Evolutionary conservation across 2,329 filamentous ascomycete species (phyloP).

Genomic region (Colletotrichum tropicale): DNA sequence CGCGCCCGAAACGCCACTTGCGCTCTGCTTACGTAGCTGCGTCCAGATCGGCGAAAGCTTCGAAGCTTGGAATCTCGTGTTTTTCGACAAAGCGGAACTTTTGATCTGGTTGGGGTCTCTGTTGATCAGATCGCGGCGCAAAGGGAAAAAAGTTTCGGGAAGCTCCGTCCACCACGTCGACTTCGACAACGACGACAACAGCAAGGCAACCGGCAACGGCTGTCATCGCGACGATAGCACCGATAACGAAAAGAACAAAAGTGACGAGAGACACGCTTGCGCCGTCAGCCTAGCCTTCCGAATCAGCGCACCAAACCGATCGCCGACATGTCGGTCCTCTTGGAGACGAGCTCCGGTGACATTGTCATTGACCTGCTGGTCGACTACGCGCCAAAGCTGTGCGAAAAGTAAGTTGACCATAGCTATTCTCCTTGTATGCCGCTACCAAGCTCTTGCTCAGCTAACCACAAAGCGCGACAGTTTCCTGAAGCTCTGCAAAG

Average conservation of each 20-base stretch:
- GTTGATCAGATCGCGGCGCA: not conserved
- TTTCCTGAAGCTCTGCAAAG: constrained; percentile 98
- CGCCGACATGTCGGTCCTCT: constrained; percentile 79
- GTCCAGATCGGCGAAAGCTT: not conserved
- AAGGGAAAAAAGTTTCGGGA: not conserved
- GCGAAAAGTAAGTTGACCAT: constrained; percentile 81
- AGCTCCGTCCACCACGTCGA: not conserved
- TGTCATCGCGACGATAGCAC: not conserved
- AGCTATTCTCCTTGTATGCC: not conserved
- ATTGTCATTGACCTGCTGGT: constrained; percentile 93
- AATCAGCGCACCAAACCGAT: not conserved
- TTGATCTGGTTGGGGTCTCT: not conserved
- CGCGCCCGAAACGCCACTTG: not conserved
- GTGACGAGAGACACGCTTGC: not conserved
- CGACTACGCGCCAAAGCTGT: constrained; percentile 87
- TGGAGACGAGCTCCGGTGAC: constrained; percentile 92
- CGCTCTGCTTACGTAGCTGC: not conserved
- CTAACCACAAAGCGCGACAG: constrained; percentile 66
- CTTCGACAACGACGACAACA: not conserved
- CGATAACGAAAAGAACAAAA: not conserved
- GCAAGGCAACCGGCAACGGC: not conserved
- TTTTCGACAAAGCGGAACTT: not conserved
- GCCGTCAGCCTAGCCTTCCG: not conserved
- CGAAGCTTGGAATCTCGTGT: not conserved
- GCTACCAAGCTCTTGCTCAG: constrained; percentile 28